Conservation (phyloP, 495 filamentous ascomycete genomes). For the Tuber magnatum region DNA sequence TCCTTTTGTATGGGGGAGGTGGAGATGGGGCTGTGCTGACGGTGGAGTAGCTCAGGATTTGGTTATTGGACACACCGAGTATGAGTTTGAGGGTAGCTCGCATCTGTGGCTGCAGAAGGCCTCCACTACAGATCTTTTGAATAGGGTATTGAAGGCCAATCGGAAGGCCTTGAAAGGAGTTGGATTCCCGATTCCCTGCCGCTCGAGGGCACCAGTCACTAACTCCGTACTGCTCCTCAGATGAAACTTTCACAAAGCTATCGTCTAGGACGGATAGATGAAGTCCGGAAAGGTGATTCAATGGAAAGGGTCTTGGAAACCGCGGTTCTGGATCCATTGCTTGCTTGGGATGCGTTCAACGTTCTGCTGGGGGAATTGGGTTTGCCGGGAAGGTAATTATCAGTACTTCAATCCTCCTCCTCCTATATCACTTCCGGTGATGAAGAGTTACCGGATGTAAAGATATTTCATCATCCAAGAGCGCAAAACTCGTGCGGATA, state of each 20-base stretch:
- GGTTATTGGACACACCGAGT: conserved; percentile 68
- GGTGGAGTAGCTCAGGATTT: conserved; percentile 69
- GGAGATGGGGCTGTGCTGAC: not conserved
- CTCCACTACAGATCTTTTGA: conserved; percentile 65
- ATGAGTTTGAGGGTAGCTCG: conserved; percentile 57
- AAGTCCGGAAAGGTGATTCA: conserved; percentile 53
- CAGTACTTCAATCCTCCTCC: conserved; percentile 27
- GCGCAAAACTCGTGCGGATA: not conserved
- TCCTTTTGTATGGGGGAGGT: conserved; percentile 11
- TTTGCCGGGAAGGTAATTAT: conserved; percentile 44
- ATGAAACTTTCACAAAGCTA: not conserved
- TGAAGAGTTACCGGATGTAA: not conserved
- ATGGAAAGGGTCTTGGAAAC: conserved; percentile 61
- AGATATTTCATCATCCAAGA: not conserved
- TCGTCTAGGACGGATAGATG: conserved; percentile 45
- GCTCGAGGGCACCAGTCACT: not conserved
- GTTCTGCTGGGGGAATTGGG: conserved; percentile 74
- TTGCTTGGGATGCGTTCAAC: conserved; percentile 74
- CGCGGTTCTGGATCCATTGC: conserved; percentile 64
- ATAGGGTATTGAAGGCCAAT: conserved; percentile 66
- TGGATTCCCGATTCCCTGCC: not conserved
- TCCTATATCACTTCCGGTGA: not conserved
- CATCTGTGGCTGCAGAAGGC: conserved; percentile 67
- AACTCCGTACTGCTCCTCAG: not conserved
- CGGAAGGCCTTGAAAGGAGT: conserved; percentile 49